These are phyloP conservation scores for Adansonia digitata DNA, from an alignment of 345 rosid genomes.

Conservation along the genomic window DNA sequence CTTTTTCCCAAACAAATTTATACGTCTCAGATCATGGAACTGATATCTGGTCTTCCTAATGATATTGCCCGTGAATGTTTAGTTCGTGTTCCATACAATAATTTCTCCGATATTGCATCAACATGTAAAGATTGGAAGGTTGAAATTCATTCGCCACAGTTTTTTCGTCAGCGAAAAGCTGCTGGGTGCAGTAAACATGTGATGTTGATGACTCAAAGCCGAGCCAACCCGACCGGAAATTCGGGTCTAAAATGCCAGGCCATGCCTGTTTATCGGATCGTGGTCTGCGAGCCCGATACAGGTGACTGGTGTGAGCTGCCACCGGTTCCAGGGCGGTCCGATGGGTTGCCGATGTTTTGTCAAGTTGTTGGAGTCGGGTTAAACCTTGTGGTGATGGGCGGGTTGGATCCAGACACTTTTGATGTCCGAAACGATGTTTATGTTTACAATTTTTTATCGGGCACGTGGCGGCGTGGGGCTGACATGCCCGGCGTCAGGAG, in stretches of 20 bases:
- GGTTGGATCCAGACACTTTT: slow-evolving; percentile 66
- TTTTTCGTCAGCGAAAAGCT: slow-evolving; percentile 31
- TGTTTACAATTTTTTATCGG: slow-evolving; percentile 44
- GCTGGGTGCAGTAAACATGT: slow-evolving; percentile 37
- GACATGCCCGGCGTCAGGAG: slow-evolving; percentile 66
- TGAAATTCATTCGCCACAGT: slow-evolving; percentile 42
- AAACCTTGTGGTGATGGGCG: slow-evolving; percentile 70
- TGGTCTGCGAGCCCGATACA: slow-evolving; percentile 37
- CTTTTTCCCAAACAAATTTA: not conserved
- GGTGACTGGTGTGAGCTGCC: slow-evolving; percentile 58
- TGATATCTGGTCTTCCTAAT: slow-evolving; percentile 59
- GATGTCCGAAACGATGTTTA: slow-evolving; percentile 46
- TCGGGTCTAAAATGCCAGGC: slow-evolving; percentile 23
- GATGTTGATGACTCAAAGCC: slow-evolving; percentile 30
- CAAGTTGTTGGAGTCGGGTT: slow-evolving; percentile 49
- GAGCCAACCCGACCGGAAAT: slow-evolving; percentile 6
- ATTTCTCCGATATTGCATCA: slow-evolving; percentile 37
- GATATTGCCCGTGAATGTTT: slow-evolving; percentile 64
- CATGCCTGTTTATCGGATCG: slow-evolving; percentile 33
- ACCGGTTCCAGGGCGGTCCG: slow-evolving; percentile 37
- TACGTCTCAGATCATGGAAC: slow-evolving; percentile 32
- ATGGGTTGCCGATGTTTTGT: slow-evolving; percentile 63
- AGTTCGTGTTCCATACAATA: slow-evolving; percentile 38
- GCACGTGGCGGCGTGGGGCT: slow-evolving; percentile 57
- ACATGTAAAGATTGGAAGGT: slow-evolving; percentile 58